Evolutionary conservation across 1,139 yeast species (phyloP), one percentile per base, ranked within the genome.

Genomic region (Geotrichum aggregatum): DNA sequence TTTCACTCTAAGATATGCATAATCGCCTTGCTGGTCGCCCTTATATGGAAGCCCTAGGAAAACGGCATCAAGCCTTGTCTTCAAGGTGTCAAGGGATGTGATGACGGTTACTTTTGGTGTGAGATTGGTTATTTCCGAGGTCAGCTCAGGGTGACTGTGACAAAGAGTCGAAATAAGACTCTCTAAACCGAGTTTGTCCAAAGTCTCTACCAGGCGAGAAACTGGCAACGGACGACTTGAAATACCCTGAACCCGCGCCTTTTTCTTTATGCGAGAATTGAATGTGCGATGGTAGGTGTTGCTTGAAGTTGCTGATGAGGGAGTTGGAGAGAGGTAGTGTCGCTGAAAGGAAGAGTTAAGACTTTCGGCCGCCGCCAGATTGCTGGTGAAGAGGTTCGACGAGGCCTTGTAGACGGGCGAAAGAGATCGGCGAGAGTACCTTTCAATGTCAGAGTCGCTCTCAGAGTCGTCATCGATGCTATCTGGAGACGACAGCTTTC

Each of bases 1-100:
- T 63, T 87, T 84, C 52, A 91, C 85, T 55, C 98, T 76, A 54
- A 87, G 74, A 68, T 84, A 92, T n/a, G 96, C 84, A 66, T 92
- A 92, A 67, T 91, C 98, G 49, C 86, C 81, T 47, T 77, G 75
- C 19, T 76, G 72, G 60, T 84, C 88, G 57, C 87, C 87, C 60
- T 83, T 83, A 67, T 85, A 87, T 1, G 96, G 96, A 58, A 87
- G 69, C 55, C 77, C 76, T 19, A 68, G 66, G 31, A 71, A 64
- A 26, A 87, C 78, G 2, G 63, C 61, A n/a, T 75, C 71, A 49
- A 77, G 70, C 60, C 83, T 81, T 10, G 65, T 65, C 38, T 71
- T 68, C 50, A 87, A 70, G 34, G 80, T 72, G 10, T 69, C 71
- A 26, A 84, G 66, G 4, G 87, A 78, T 55, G 77, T 74, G 14